Percentiles rank a stretch among this genome's conserved stretches.
These are phyloP conservation scores for Elongisporangium undulatum DNA, from an alignment of 352 stramenopile genomes.

Conservation along the genomic window DNA sequence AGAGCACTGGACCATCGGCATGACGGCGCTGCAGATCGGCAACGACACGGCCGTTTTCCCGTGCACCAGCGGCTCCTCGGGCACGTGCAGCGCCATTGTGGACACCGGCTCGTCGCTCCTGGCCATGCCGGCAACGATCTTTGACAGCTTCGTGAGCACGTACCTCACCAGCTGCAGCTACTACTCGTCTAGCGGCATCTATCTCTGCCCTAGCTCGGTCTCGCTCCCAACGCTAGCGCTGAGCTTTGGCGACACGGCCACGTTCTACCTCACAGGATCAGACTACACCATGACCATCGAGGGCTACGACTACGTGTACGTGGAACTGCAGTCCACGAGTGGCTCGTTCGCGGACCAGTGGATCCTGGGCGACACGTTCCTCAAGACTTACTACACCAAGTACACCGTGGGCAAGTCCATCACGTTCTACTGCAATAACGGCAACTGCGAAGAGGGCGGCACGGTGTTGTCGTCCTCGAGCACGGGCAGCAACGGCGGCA, in stretches of 20 bases:
- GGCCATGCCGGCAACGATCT: slow-evolving; percentile 44
- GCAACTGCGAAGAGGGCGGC: slow-evolving; percentile 22
- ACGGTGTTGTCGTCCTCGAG: background rate
- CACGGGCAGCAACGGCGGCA: slow-evolving; percentile 14
- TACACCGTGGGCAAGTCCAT: slow-evolving; percentile 64
- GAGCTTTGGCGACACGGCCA: slow-evolving; percentile 42
- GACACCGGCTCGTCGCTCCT: slow-evolving; percentile 62
- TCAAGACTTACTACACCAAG: slow-evolving; percentile 67
- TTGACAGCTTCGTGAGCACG: slow-evolving; percentile 26
- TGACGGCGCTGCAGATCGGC: slow-evolving; percentile 52
- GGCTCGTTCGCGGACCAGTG: slow-evolving; percentile 44
- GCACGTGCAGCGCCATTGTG: slow-evolving; percentile 42
- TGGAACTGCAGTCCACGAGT: slow-evolving; percentile 33
- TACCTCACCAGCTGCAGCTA: slow-evolving; percentile 41
- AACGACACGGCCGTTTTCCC: slow-evolving; percentile 31
- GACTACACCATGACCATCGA: slow-evolving; percentile 47
- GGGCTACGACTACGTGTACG: slow-evolving; percentile 20
- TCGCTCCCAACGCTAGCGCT: slow-evolving; percentile 46
- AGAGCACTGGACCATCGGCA: slow-evolving; percentile 66
- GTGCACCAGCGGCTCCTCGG: slow-evolving; percentile 23
- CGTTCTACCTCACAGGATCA: slow-evolving; percentile 53
- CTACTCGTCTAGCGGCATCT: slow-evolving; percentile 29
- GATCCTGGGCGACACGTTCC: slow-evolving; percentile 77
- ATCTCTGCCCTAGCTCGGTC: slow-evolving; percentile 44
- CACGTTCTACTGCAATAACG: slow-evolving; percentile 65